Base-by-base conservation (phyloP, 306 rosid species). In the Abrus pulchellus region DNA sequence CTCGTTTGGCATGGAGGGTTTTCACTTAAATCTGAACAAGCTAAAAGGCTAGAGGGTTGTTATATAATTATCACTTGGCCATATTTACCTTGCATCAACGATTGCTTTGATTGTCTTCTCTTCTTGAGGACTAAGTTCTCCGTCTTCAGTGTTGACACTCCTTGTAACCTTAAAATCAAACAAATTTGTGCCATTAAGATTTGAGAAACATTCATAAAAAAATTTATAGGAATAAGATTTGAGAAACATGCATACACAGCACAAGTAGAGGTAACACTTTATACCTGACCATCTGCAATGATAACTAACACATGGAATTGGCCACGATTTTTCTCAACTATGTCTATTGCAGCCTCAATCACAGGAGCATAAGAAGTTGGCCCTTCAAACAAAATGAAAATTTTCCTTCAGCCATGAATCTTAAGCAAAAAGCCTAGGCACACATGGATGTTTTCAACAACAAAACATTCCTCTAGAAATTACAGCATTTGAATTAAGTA, bases 361-460 rank as follows among this genome's bases (percentile, higher is more conserved):
- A 91, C 95, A 0, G 99, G 95, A 63, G 86, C 97, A 69, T 89
- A 92, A 62, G 97, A 94, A 72, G 99, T 94, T 75, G 99, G 99
- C 67, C 99, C 99, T 94, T 76, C 41, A 87, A 61, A 62, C 68
- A 14, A 77, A 83, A 72, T 56, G 70, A 61, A 86, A 54, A 30
- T 33, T 76, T 64, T 54, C 20, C 38, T 75, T 72, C 68, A 85
- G 72, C 9, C 74, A 78, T 38, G 33, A 69, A 13, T 62, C 68
- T 48, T 57, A 41, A 40, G 49, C 57, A 79, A 36, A 36, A 71
- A 57, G 41, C 27, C 41, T 27, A 59, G 1, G 52, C 27, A 45
- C 6, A 13, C 30, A 32, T 53, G 6, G 9, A 66, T 20, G 2
- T 47, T 45, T 28, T n/a, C 27, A 54, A 55, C 36, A 40, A 27